A percentile compares a stretch with the other conserved stretches of the same genome.
Evolutionary conservation across 768 basidiomycete genomes (phyloP).

Genomic region (Dictyophora rubrovolvata): DNA sequence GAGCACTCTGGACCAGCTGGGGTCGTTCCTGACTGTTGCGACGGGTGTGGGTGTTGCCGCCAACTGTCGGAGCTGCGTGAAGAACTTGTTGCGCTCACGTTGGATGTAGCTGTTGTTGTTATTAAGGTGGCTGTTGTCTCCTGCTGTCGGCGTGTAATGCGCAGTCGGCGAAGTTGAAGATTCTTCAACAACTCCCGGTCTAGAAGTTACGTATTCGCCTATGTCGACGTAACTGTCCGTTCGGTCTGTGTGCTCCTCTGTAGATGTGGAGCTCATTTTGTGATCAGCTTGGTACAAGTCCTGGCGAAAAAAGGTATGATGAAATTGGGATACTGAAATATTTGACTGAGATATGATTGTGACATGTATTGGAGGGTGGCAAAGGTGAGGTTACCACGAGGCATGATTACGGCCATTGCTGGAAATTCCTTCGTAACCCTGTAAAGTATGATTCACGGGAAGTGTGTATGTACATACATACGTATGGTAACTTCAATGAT

Average conservation of each 20-base stretch:
- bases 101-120: neutral
- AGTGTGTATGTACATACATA: too few species aligned
- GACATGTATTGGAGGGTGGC: neutral
- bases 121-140: neutral
- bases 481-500: too few species aligned
- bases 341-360: neutral
- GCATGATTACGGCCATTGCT: neutral
- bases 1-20: neutral
- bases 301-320: neutral
- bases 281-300: neutral
- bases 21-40: neutral
- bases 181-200: neutral
- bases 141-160: neutral
- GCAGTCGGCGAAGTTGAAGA: neutral
- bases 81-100: neutral
- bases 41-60: conserved; percentile 1
- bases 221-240: neutral
- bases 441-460: neutral
- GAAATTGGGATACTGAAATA: neutral
- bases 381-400: neutral
- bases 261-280: neutral
- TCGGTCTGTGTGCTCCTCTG: neutral
- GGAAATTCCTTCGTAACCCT: neutral
- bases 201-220: neutral
- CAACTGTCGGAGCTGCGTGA: conserved; percentile 1